phyloP scores from a whole-genome alignment of 1,139 yeast genomes.

The Candida tetrigidarum region DNA sequence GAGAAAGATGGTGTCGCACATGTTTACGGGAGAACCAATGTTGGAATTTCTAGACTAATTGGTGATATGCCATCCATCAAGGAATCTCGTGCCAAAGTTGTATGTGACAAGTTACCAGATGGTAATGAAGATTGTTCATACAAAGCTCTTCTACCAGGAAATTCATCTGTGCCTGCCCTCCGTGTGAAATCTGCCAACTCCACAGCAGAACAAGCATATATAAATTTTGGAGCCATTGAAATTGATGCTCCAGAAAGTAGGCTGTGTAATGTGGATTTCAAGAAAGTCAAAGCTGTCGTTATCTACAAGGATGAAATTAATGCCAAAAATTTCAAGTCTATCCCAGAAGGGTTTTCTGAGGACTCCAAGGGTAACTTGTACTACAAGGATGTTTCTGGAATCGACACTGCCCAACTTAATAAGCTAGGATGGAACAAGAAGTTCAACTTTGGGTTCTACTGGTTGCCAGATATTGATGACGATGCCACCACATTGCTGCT shows the following conservation, averaged over 20 bases:
- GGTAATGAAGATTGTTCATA: slow-evolving; percentile 60
- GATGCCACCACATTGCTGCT: slow-evolving; percentile 52
- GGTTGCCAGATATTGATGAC: slow-evolving; percentile 69
- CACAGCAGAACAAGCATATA: slow-evolving; percentile 60
- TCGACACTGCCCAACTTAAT: slow-evolving; percentile 63
- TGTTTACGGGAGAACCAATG: slow-evolving; percentile 57
- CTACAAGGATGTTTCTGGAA: slow-evolving; percentile 62
- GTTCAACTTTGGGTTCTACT: slow-evolving; percentile 69
- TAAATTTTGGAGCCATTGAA: slow-evolving; percentile 63
- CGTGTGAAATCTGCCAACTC: slow-evolving; percentile 54
- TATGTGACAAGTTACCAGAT: slow-evolving; percentile 39
- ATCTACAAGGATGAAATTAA: slow-evolving; percentile 9
- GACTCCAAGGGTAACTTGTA: slow-evolving; percentile 56
- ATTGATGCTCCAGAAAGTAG: slow-evolving; percentile 66
- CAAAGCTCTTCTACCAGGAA: slow-evolving; percentile 50
- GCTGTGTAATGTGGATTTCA: slow-evolving; percentile 60
- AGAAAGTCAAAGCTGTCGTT: slow-evolving; percentile 20
- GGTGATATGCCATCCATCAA: slow-evolving; percentile 69
- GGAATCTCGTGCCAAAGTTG: slow-evolving; percentile 27
- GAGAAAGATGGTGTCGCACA: slow-evolving; percentile 53
- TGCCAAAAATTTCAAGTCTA: slow-evolving; percentile 38
- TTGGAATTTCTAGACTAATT: slow-evolving; percentile 42
- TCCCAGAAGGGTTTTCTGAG: slow-evolving; percentile 56
- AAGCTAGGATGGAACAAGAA: slow-evolving; percentile 63
- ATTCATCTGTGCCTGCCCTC: slow-evolving; percentile 46